Conservation (phyloP, 179 eudicot species). For the Beta corolliflora region DNA sequence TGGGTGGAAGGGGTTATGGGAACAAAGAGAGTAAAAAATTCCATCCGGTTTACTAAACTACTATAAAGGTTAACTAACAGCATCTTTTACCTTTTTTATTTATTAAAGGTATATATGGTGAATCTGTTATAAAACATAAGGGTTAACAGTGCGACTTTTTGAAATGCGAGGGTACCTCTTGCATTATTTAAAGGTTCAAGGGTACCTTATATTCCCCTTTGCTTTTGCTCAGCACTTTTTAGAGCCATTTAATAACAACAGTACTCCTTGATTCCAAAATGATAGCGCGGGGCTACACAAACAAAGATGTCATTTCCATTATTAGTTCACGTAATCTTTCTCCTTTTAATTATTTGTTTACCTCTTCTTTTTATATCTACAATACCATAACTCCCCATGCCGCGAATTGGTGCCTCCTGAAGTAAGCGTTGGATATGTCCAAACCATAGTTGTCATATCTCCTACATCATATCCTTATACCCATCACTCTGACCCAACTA, state of each 20-base stretch:
- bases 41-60: too few relatives aligned
- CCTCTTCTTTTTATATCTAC: not conserved
- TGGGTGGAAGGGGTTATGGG: too few relatives aligned
- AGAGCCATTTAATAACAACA: not conserved
- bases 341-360: not conserved
- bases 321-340: not conserved
- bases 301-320: not conserved
- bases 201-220: too few relatives aligned
- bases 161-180: too few relatives aligned
- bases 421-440: not conserved
- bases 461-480: not conserved
- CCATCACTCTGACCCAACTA: not conserved
- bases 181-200: too few relatives aligned
- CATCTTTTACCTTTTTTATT: too few relatives aligned
- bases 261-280: not conserved
- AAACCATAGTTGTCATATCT: not conserved
- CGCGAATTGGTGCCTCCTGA: not conserved
- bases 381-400: not conserved
- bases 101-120: too few relatives aligned
- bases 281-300: not conserved
- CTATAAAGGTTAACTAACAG: too few relatives aligned
- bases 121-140: too few relatives aligned
- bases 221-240: too few relatives aligned
- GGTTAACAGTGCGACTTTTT: too few relatives aligned
- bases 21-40: too few relatives aligned